Evolutionary conservation across 352 stramenopile species (phyloP).

Genomic region (Paralagenidium karlingii): DNA sequence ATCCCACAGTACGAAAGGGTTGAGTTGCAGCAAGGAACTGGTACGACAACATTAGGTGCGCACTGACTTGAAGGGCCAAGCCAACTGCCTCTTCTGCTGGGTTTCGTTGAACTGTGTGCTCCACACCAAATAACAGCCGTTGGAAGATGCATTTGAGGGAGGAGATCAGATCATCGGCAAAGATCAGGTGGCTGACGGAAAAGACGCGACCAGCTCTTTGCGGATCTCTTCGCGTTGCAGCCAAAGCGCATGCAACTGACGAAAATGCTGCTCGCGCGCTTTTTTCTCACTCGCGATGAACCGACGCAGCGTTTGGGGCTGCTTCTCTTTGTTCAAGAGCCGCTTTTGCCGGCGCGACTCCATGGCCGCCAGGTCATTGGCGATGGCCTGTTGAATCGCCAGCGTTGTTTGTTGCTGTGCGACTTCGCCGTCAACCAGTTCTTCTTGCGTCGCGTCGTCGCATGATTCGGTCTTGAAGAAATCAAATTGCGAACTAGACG

Average conservation of each 20-base stretch:
- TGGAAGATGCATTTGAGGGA: not conserved
- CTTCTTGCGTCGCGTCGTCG: constrained; percentile 9
- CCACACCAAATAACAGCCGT: not conserved
- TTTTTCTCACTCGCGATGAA: constrained; percentile 17
- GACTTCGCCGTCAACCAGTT: constrained; percentile 15
- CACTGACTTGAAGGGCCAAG: not conserved
- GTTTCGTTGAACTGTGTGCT: too few relatives aligned
- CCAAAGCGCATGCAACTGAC: constrained; percentile 15
- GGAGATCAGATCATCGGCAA: not conserved
- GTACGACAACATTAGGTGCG: constrained; percentile 11
- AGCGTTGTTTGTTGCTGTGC: constrained; percentile 17
- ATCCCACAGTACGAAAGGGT: too few relatives aligned
- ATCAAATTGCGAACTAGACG: constrained; percentile 1
- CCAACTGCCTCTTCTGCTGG: not conserved
- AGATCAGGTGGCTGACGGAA: not conserved
- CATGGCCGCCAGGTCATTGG: constrained; percentile 14
- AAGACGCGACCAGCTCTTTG: not conserved
- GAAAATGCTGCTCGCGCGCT: constrained; percentile 17
- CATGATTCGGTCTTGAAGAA: not conserved
- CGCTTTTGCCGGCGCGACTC: constrained; percentile 18
- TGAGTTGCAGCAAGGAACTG: too few relatives aligned
- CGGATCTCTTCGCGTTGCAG: constrained; percentile 8
- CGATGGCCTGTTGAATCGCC: constrained; percentile 10
- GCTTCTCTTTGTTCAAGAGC: too few relatives aligned
- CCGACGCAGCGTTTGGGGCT: too few relatives aligned